phyloP scores from a whole-genome alignment of 192 early-diverging fungal species.

The Linnemannia zychae region DNA sequence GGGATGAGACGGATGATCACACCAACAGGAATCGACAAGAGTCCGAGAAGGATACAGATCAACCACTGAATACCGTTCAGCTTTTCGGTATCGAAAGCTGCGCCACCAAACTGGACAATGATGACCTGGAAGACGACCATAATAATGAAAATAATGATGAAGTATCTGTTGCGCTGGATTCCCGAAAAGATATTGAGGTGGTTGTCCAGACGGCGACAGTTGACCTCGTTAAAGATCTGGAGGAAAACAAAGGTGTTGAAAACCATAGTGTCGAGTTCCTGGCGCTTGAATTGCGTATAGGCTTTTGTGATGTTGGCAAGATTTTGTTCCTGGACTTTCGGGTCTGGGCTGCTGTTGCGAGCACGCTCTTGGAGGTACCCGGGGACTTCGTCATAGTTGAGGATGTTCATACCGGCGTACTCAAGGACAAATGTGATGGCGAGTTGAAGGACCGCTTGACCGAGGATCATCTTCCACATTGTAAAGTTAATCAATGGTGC shows the following conservation, averaged over 20 bases:
- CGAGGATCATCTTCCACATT: constrained; percentile 98
- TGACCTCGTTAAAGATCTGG: constrained; percentile 88
- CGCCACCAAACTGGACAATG: constrained; percentile 91
- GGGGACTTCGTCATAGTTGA: constrained; percentile 60
- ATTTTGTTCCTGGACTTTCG: not conserved
- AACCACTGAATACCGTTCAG: constrained; percentile 84
- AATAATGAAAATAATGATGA: constrained; percentile 82
- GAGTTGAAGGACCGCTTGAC: constrained; percentile 92
- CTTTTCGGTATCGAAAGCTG: constrained; percentile 82
- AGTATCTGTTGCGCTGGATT: constrained; percentile 83
- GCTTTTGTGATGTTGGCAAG: constrained; percentile 3
- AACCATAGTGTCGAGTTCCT: constrained; percentile 80
- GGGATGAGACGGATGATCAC: constrained; percentile 90
- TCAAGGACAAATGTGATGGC: constrained; percentile 82
- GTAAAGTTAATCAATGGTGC: constrained; percentile 88
- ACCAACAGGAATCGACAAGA: constrained; percentile 87
- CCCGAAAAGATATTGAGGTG: constrained; percentile 91
- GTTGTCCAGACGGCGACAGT: constrained; percentile 79
- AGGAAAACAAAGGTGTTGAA: constrained; percentile 95
- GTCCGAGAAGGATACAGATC: constrained; percentile 84
- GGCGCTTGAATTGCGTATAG: constrained; percentile 29
- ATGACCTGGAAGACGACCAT: constrained; percentile 85
- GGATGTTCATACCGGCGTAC: constrained; percentile 73
- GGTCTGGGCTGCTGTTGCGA: constrained; percentile 10
- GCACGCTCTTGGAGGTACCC: constrained; percentile 5